Conservation (phyloP, 1,139 yeast species). For the Lizanozyma gosingica region DNA sequence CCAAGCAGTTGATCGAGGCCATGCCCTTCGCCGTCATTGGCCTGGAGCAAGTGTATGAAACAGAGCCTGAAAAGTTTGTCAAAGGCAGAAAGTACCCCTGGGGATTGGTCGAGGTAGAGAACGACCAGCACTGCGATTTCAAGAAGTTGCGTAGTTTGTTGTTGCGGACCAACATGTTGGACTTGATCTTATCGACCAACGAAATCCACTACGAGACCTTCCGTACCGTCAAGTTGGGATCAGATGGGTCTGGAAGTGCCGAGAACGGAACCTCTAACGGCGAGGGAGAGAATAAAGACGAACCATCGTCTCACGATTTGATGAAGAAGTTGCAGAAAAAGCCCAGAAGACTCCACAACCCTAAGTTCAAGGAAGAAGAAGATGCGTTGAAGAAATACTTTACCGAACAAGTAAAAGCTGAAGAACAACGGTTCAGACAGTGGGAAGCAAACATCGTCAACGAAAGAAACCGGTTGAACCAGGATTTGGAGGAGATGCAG, state of each 20-base stretch:
- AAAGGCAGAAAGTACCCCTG: slow-evolving; percentile 94
- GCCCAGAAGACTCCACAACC: slow-evolving; percentile 60
- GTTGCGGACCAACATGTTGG: slow-evolving; percentile 90
- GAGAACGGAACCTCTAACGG: slow-evolving; percentile 16
- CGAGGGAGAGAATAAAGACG: slow-evolving; percentile 15
- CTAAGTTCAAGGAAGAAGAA: slow-evolving; percentile 93
- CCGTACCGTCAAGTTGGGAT: slow-evolving; percentile 74
- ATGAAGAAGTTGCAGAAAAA: slow-evolving; percentile 17
- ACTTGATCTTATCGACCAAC: slow-evolving; percentile 79
- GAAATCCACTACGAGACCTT: slow-evolving; percentile 87
- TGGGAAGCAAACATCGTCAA: slow-evolving; percentile 96
- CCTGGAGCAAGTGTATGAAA: slow-evolving; percentile 77
- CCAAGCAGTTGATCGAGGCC: slow-evolving; percentile 73
- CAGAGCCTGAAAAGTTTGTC: slow-evolving; percentile 65
- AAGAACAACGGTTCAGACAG: slow-evolving; percentile 94
- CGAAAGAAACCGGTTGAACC: slow-evolving; percentile 89
- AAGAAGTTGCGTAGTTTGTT: slow-evolving; percentile 81
- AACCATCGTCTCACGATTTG: background rate
- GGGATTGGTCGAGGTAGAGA: slow-evolving; percentile 97
- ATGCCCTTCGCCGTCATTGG: slow-evolving; percentile 96
- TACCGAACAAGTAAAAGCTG: slow-evolving; percentile 97
- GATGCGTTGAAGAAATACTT: slow-evolving; percentile 88
- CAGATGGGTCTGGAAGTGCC: slow-evolving; percentile 33
- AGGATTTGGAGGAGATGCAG: slow-evolving; percentile 88
- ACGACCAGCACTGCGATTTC: slow-evolving; percentile 92